Conservation (phyloP, 2,329 filamentous ascomycete species). For the Trichoderma pleuroti region DNA sequence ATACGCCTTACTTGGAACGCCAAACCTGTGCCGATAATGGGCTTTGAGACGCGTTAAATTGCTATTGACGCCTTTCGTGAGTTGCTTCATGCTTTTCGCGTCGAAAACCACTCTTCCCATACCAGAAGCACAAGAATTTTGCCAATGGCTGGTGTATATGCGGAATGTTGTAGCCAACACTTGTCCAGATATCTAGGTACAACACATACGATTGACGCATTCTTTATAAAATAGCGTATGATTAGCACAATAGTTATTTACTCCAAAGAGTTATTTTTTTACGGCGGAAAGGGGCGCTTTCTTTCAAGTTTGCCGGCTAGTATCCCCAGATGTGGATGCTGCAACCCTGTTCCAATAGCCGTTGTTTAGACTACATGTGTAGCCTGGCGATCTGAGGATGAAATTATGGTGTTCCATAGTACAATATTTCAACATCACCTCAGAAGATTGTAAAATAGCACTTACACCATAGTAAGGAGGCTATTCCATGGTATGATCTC, state of each 20-base stretch:
- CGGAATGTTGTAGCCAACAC: neutral
- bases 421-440: neutral
- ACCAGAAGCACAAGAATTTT: neutral
- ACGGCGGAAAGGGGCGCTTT: neutral
- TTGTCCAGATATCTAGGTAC: neutral
- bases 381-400: neutral
- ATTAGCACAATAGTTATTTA: accelerated
- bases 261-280: neutral
- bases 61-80: neutral
- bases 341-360: neutral
- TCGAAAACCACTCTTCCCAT: neutral
- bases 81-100: neutral
- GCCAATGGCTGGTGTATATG: neutral
- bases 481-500: neutral
- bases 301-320: neutral
- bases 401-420: neutral
- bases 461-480: neutral
- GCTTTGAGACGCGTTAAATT: neutral
- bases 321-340: neutral
- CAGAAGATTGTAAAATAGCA: neutral
- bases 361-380: neutral
- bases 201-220: neutral
- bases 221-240: neutral
- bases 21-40: neutral
- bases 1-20: neutral